Evolutionary conservation across 495 filamentous ascomycete species (phyloP).

Genomic region (Collariella sp.): DNA sequence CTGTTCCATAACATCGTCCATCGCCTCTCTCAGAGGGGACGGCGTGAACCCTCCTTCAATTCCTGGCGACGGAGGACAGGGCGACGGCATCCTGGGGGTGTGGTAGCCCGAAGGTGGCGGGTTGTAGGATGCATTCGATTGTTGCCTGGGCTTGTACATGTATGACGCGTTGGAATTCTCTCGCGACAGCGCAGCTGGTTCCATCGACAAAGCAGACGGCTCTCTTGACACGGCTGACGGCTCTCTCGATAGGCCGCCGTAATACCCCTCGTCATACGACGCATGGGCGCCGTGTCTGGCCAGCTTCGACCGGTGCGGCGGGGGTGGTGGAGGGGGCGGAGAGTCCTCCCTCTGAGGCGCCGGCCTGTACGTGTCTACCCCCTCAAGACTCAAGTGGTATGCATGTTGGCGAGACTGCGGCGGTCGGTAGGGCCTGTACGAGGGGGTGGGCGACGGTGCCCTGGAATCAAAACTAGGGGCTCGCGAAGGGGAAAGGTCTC

Average conservation of each 20-base stretch:
- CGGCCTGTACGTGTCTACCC: not conserved
- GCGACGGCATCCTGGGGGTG: conserved; percentile 45
- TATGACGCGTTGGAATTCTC: conserved; percentile 24
- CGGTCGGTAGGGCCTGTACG: conserved; percentile 38
- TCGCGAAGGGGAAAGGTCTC: not conserved
- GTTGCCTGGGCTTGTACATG: conserved; percentile 8
- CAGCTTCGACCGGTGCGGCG: conserved; percentile 39
- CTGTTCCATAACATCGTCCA: conserved; percentile 98
- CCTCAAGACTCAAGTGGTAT: conserved; percentile 16
- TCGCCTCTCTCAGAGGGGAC: conserved; percentile 83
- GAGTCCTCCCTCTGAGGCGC: conserved; percentile 20
- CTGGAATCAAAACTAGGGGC: conserved; percentile 16
- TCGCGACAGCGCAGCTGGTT: conserved; percentile 14
- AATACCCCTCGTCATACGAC: conserved; percentile 31
- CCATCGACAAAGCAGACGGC: conserved; percentile 16
- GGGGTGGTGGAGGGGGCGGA: conserved; percentile 46
- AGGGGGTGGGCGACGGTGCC: conserved; percentile 35
- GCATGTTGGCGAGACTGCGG: conserved; percentile 15
- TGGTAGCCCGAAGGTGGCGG: conserved; percentile 35
- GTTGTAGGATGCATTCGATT: conserved; percentile 28
- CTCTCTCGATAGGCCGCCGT: conserved; percentile 16
- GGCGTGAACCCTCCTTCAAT: conserved; percentile 62
- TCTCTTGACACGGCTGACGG: conserved; percentile 15
- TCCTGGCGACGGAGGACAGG: conserved; percentile 54
- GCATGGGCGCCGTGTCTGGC: conserved; percentile 16